These are phyloP conservation scores for Ustilago crameri DNA, from an alignment of 1,284 basidiomycete species.

Conservation along the genomic window DNA sequence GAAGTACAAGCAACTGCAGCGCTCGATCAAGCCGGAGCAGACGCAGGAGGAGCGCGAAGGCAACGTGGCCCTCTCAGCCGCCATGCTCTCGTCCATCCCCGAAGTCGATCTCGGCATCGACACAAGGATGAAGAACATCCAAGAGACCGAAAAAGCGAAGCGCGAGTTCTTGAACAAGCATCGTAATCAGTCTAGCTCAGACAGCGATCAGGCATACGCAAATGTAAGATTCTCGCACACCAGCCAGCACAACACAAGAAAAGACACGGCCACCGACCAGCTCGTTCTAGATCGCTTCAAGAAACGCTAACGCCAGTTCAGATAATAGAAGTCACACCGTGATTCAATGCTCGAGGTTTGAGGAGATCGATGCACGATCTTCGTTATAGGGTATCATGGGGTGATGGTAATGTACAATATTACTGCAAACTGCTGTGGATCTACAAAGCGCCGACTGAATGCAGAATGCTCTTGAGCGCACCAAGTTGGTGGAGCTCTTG, in stretches of 20 bases:
- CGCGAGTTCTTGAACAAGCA: slow-evolving; percentile 79
- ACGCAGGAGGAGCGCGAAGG: slow-evolving; percentile 78
- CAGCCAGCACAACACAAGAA: slow-evolving; percentile 59
- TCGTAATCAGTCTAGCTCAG: slow-evolving; percentile 72
- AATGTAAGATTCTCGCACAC: slow-evolving; percentile 75
- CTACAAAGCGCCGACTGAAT: slow-evolving; percentile 25
- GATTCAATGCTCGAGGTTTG: too few relatives aligned
- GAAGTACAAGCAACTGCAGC: slow-evolving; percentile 70
- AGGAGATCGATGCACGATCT: too few relatives aligned
- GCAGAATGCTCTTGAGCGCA: slow-evolving; percentile 25
- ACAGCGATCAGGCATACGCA: slow-evolving; percentile 80
- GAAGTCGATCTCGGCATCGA: slow-evolving; percentile 98
- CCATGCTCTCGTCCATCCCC: slow-evolving; percentile 93
- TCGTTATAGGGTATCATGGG: not conserved
- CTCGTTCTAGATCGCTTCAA: slow-evolving; percentile 74
- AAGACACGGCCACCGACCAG: slow-evolving; percentile 89
- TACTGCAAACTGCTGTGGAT: not conserved
- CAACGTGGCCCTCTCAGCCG: slow-evolving; percentile 87
- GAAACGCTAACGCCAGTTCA: slow-evolving; percentile 35
- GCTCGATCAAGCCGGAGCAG: slow-evolving; percentile 71
- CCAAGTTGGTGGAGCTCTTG: slow-evolving; percentile 13
- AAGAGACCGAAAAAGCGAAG: slow-evolving; percentile 95
- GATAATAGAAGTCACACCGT: slow-evolving; percentile 4
- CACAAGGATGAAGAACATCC: slow-evolving; percentile 89
- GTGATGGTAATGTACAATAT: not conserved